Percentiles rank a stretch among this genome's conserved stretches.
phyloP scores from a whole-genome alignment of 202 grass and related monocot species.

The Cymbopogon flexuosus region DNA sequence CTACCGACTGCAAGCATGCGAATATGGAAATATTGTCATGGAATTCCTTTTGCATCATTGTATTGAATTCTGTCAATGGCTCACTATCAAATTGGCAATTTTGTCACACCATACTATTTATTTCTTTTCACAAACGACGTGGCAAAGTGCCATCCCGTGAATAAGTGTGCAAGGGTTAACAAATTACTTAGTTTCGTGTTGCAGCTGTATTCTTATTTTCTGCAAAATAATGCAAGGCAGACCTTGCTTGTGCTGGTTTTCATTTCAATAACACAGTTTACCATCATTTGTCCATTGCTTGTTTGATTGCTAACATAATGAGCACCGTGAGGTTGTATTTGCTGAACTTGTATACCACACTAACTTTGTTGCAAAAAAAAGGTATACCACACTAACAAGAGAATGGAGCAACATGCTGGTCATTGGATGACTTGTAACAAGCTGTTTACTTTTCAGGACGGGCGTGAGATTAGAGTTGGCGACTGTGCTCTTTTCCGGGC shows the following conservation, averaged over 20 bases:
- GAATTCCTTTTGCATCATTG: background rate
- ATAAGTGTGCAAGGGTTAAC: background rate
- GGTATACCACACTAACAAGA: conserved; percentile 8
- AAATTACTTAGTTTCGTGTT: background rate
- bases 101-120: background rate
- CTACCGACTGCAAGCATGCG: background rate
- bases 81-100: background rate
- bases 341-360: background rate
- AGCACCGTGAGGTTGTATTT: background rate
- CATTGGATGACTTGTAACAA: conserved; percentile 9
- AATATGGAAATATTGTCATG: background rate
- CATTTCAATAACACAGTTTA: background rate
- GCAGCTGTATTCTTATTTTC: background rate
- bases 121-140: background rate
- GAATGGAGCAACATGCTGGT: background rate
- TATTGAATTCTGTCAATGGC: background rate
- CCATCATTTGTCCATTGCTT: background rate
- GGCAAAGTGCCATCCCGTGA: background rate
- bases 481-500: conserved; percentile 78
- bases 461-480: conserved; percentile 62
- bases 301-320: conserved; percentile 14
- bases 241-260: background rate
- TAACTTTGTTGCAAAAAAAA: too few species aligned
- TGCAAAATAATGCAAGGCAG: background rate
- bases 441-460: conserved; percentile 57